Evolutionary conservation across 148 eudicot species (phyloP).

Genomic region (Cornus florida): DNA sequence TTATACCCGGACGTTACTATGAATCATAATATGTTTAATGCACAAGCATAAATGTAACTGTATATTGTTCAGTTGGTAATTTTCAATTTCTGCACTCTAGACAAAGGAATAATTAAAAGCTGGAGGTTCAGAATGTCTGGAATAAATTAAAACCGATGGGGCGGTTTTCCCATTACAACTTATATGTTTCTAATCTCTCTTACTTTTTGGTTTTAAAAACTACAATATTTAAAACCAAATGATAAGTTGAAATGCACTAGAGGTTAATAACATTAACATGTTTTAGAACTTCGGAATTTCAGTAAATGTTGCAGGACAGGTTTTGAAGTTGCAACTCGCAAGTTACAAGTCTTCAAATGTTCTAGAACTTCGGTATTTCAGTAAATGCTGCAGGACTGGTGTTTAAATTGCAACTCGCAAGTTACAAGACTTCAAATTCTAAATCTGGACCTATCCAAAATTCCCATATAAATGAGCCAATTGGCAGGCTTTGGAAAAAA

Average conservation of each 20-base stretch:
- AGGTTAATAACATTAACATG: no score
- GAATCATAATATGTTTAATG: constrained; percentile 4
- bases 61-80: not conserved
- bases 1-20: constrained; percentile 12
- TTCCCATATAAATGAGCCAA: not conserved
- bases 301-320: no score
- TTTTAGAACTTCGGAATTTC: no score
- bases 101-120: not conserved
- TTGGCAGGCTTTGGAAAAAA: not conserved
- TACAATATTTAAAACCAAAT: no score
- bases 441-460: not conserved
- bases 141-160: not conserved
- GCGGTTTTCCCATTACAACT: not conserved
- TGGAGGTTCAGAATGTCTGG: not conserved
- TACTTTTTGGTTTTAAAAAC: not conserved
- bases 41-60: not conserved
- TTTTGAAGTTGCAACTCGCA: not conserved
- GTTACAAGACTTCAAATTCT: not conserved
- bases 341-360: not conserved
- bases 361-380: no score
- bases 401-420: not conserved
- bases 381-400: no score
- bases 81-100: not conserved
- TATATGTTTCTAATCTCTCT: not conserved
- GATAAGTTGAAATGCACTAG: no score